Conservation (phyloP, 768 basidiomycete genomes). For the Suillus hirtellus region DNA sequence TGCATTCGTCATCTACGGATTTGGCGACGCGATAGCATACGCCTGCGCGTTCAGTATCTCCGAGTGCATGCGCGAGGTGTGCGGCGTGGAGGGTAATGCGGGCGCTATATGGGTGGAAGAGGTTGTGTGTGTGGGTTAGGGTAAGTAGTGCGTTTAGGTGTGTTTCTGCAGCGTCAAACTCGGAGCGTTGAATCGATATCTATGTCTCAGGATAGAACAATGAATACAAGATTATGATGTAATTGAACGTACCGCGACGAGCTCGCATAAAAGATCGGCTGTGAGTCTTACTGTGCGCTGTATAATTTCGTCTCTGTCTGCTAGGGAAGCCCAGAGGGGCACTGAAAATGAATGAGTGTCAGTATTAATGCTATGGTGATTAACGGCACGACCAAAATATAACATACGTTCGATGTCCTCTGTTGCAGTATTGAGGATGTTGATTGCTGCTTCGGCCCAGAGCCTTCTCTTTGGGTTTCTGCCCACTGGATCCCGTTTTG, state of each 20-base stretch:
- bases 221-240: not conserved
- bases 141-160: constrained; percentile 54
- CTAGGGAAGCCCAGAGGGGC: constrained; percentile 52
- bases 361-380: not conserved
- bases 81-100: constrained; percentile 63
- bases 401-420: constrained; percentile 28
- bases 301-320: constrained; percentile 51
- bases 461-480: constrained; percentile 71
- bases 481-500: constrained; percentile 74
- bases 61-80: constrained; percentile 34
- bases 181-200: constrained; percentile 65
- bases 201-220: constrained; percentile 22
- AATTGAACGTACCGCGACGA: constrained; percentile 51
- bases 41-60: constrained; percentile 48
- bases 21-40: constrained; percentile 62
- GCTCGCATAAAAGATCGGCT: constrained; percentile 71
- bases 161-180: constrained; percentile 60
- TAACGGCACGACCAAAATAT: not conserved
- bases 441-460: constrained; percentile 68
- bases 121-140: constrained; percentile 56
- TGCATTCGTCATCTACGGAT: not conserved
- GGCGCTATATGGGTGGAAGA: constrained; percentile 58
- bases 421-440: constrained; percentile 30
- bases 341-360: constrained; percentile 35
- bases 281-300: constrained; percentile 58